A percentile compares a stretch with the other conserved stretches of the same genome.
Evolutionary conservation across 768 basidiomycete genomes (phyloP).

Genomic region (Suillus clintonianus): DNA sequence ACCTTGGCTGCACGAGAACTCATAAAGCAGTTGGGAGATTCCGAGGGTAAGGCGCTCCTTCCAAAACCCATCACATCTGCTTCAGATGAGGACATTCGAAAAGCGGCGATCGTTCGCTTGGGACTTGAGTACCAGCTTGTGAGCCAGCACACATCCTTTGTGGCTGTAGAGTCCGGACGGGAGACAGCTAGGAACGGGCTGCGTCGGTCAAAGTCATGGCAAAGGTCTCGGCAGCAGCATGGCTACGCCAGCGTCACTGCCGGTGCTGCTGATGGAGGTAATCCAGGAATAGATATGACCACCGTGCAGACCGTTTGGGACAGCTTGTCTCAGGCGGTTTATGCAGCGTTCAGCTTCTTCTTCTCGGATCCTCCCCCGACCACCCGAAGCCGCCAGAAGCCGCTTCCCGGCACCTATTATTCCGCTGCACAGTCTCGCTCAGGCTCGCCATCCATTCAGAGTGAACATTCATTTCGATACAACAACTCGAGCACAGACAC

Average conservation of each 20-base stretch:
- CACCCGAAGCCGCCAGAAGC: not conserved
- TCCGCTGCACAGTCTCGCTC: constrained; percentile 23
- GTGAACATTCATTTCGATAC: constrained; percentile 11
- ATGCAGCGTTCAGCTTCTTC: constrained; percentile 15
- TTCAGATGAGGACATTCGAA: constrained; percentile 37
- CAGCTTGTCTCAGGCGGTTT: constrained; percentile 18
- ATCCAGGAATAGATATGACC: not conserved
- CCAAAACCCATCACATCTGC: constrained; percentile 25
- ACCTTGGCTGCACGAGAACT: constrained; percentile 54
- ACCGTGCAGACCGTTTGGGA: constrained; percentile 21
- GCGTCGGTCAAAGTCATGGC: constrained; percentile 9
- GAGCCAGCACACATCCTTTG: constrained; percentile 56
- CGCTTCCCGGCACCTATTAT: constrained; percentile 23
- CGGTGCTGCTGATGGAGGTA: not conserved
- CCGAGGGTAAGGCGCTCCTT: constrained; percentile 35
- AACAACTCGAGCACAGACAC: constrained; percentile 34
- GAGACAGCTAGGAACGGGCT: constrained; percentile 16
- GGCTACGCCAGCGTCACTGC: not conserved
- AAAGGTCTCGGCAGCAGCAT: constrained; percentile 16
- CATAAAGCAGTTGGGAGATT: constrained; percentile 46
- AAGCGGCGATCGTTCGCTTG: constrained; percentile 49
- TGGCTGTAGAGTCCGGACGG: constrained; percentile 48
- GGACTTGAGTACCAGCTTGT: constrained; percentile 54
- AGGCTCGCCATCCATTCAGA: constrained; percentile 5
- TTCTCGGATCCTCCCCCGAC: not conserved